Percentiles rank a stretch among this genome's conserved stretches.
Evolutionary conservation across 1,284 basidiomycete genomes (phyloP).

Genomic region (Cutaneotrichosporon spelunceum): DNA sequence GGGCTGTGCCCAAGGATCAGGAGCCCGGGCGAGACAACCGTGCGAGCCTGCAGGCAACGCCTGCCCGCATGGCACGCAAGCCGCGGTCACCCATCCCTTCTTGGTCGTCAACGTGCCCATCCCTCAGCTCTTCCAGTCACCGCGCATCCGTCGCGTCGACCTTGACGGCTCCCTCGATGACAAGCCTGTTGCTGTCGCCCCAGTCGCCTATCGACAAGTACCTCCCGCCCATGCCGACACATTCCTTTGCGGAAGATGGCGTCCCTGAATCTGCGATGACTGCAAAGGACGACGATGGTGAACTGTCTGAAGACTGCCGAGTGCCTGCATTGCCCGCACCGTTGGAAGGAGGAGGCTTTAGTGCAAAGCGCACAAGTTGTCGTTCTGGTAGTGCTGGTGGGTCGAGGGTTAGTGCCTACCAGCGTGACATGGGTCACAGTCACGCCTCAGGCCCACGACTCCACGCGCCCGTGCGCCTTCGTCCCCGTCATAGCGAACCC

Average conservation of each 20-base stretch:
- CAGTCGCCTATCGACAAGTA: constrained; percentile 16
- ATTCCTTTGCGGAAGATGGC: constrained; percentile 1
- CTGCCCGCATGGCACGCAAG: constrained; percentile 16
- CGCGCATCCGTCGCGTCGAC: constrained; percentile 26
- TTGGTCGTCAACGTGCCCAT: constrained; percentile 25
- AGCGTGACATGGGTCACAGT: constrained; percentile 7
- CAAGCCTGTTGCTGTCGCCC: constrained; percentile 21
- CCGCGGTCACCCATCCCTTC: constrained; percentile 23
- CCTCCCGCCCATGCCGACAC: constrained; percentile 8
- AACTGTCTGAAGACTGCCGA: not conserved
- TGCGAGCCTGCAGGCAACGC: not conserved
- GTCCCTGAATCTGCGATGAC: not conserved
- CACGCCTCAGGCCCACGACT: not conserved
- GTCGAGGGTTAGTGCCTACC: not conserved
- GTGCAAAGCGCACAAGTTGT: not conserved
- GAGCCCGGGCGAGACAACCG: not conserved
- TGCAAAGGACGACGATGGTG: not conserved
- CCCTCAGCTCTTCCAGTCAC: constrained; percentile 22
- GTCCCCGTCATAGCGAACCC: constrained; percentile 3
- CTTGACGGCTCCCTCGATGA: constrained; percentile 24
- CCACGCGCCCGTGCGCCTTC: not conserved
- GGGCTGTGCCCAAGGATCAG: not conserved
- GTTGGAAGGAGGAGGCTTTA: not conserved
- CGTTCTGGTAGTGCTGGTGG: not conserved
- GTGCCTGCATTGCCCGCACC: constrained; percentile 2